Evolutionary conservation across 805 yeast genomes (phyloP).

Genomic region (Lipomyces anomalus): DNA sequence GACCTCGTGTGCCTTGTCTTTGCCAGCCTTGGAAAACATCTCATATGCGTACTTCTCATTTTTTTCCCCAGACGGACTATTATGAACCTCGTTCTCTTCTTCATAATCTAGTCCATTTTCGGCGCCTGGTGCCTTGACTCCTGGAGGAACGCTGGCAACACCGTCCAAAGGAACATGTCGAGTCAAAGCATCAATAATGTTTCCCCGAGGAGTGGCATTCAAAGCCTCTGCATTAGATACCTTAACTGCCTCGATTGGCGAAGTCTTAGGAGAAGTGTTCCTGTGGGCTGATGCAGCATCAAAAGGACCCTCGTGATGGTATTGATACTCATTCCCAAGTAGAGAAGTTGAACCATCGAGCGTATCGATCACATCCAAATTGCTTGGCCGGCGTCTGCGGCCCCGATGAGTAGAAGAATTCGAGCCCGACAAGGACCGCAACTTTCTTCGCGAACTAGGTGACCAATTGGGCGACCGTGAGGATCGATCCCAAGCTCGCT

Average conservation of each 20-base stretch:
- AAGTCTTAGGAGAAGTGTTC: conserved; percentile 7
- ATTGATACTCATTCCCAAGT: background rate
- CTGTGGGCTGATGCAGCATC: conserved; percentile 14
- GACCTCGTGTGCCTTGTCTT: too few relatives aligned
- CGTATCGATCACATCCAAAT: conserved; percentile 7
- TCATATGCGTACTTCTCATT: too few relatives aligned
- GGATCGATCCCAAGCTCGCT: too few relatives aligned
- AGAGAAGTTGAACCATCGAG: conserved; percentile 5
- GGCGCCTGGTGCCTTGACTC: conserved; percentile 7
- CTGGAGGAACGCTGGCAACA: conserved; percentile 10
- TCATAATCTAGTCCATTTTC: conserved; percentile 15
- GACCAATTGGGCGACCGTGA: too few relatives aligned
- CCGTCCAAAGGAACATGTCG: conserved; percentile 11
- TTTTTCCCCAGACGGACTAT: too few relatives aligned
- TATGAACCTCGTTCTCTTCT: conserved; percentile 4
- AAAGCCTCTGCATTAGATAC: conserved; percentile 9
- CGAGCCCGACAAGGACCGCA: too few relatives aligned
- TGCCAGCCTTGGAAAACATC: too few relatives aligned
- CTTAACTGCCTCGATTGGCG: conserved; percentile 18
- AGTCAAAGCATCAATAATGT: conserved; percentile 6
- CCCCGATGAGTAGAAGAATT: too few relatives aligned
- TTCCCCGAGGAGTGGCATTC: conserved; percentile 10
- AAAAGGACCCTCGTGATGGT: conserved; percentile 22
- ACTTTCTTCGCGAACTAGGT: too few relatives aligned
- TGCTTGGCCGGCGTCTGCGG: too few relatives aligned